Conservation (phyloP, 805 yeast genomes). For the Phaffomyces antillensis region DNA sequence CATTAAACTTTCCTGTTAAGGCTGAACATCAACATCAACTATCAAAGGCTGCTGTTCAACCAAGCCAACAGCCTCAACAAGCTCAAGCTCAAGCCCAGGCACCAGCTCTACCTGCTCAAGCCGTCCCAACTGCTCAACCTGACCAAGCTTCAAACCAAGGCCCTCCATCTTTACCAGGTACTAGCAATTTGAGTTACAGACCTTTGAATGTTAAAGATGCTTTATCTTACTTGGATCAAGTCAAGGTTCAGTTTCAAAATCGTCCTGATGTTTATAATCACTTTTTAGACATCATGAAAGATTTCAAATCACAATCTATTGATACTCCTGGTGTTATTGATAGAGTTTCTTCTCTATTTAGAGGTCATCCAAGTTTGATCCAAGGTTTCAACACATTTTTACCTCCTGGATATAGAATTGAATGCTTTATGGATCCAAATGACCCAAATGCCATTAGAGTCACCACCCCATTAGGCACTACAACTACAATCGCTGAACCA, state of each 20-base stretch:
- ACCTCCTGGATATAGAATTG: conserved; percentile 94
- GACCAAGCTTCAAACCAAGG: conserved; percentile 4
- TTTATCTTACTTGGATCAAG: conserved; percentile 89
- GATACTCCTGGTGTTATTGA: conserved; percentile 99
- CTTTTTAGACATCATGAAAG: conserved; percentile 97
- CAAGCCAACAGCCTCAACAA: conserved; percentile 22
- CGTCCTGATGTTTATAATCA: conserved; percentile 96
- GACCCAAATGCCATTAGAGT: conserved; percentile 92
- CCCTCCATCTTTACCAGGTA: conserved; percentile 15
- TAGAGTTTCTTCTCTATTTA: conserved; percentile 81
- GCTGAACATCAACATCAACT: conserved; percentile 14
- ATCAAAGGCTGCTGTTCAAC: conserved; percentile 8
- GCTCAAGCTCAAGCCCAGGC: conserved; percentile 21
- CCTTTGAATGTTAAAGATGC: conserved; percentile 97
- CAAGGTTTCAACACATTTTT: conserved; percentile 97
- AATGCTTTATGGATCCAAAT: conserved; percentile 80
- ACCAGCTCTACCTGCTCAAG: conserved; percentile 16
- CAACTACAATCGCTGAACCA: conserved; percentile 32
- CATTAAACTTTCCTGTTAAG: conserved; percentile 5
- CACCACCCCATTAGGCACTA: conserved; percentile 91
- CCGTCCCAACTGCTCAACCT: conserved; percentile 8
- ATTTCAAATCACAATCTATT: conserved; percentile 90
- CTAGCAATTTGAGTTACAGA: conserved; percentile 36
- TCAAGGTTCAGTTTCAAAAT: conserved; percentile 81
- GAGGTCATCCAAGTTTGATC: conserved; percentile 88